Conservation (phyloP, 305 asterid species). For the Fraxinus xanthoxyloides region DNA sequence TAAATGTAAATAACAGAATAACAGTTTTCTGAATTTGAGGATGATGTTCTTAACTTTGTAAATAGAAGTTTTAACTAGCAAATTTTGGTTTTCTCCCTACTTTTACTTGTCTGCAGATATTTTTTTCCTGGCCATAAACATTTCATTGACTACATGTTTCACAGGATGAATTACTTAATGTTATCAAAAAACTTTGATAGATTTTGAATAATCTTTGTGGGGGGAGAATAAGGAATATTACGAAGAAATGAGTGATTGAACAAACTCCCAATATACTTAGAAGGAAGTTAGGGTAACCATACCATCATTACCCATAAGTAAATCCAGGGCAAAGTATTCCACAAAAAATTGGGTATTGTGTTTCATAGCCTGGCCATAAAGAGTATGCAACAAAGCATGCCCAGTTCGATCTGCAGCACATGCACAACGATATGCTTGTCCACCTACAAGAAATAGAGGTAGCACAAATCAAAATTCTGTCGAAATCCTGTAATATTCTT, state of each 20-base stretch:
- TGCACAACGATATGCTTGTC: slow-evolving; percentile 99
- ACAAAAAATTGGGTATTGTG: slow-evolving; percentile 98
- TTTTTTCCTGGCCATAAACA: neutral
- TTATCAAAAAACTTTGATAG: neutral
- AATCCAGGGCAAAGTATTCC: slow-evolving; percentile 94
- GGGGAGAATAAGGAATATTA: neutral
- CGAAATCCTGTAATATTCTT: neutral
- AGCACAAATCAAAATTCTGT: neutral
- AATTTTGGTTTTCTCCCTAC: neutral
- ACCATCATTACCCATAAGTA: slow-evolving; percentile 89
- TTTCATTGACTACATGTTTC: neutral
- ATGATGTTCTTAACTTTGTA: neutral
- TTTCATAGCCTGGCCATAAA: slow-evolving; percentile 99
- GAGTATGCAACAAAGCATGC: slow-evolving; percentile 95
- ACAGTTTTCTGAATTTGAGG: neutral
- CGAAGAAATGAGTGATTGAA: slow-evolving; percentile 11
- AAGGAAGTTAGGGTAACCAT: slow-evolving; percentile 23
- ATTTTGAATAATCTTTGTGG: neutral
- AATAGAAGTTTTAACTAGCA: neutral
- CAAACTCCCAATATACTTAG: neutral
- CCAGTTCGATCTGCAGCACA: slow-evolving; percentile 99
- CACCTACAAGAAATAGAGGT: slow-evolving; percentile 50
- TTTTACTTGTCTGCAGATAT: neutral
- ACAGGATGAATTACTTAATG: neutral
- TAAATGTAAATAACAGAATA: neutral